A percentile compares a stretch with the other conserved stretches of the same genome.
Evolutionary conservation across 2,329 filamentous ascomycete genomes (phyloP).

Genomic region (Fusarium hostae): DNA sequence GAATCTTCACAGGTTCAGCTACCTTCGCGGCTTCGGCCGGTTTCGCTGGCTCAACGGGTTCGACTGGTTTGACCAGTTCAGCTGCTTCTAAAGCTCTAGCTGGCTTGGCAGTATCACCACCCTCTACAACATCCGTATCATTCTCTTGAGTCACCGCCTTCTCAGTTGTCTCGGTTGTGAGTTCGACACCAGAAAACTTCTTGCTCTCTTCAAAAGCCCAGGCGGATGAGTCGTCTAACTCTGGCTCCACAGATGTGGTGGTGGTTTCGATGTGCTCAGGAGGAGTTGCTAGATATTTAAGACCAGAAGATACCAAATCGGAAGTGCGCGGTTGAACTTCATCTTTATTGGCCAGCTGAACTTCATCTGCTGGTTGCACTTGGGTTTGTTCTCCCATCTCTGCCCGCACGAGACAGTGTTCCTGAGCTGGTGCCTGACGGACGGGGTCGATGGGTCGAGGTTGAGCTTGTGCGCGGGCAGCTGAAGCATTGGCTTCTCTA

Average conservation of each 20-base stretch:
- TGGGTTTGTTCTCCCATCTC: neutral
- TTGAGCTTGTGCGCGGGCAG: neutral
- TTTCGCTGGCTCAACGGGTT: neutral
- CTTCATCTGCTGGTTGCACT: neutral
- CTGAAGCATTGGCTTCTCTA: slow-evolving; percentile 48
- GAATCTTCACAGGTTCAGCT: neutral
- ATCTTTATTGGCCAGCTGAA: neutral
- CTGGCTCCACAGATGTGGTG: neutral
- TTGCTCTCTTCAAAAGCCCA: slow-evolving; percentile 48
- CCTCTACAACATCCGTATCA: neutral
- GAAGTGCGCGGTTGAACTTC: slow-evolving; percentile 6
- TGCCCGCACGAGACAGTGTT: neutral
- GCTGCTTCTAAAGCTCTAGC: neutral
- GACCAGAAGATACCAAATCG: slow-evolving; percentile 46
- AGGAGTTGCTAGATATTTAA: slow-evolving; percentile 47
- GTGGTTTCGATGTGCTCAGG: slow-evolving; percentile 9
- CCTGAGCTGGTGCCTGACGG: neutral
- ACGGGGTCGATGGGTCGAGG: neutral
- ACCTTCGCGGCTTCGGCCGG: neutral
- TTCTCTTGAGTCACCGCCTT: slow-evolving; percentile 1
- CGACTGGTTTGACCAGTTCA: neutral
- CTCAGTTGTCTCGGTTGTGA: neutral
- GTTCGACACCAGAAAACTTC: slow-evolving; percentile 3
- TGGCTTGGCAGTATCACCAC: neutral
- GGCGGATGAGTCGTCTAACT: slow-evolving; percentile 47